Evolutionary conservation across 768 basidiomycete species (phyloP).

Genomic region (Austroboletus eburneus): DNA sequence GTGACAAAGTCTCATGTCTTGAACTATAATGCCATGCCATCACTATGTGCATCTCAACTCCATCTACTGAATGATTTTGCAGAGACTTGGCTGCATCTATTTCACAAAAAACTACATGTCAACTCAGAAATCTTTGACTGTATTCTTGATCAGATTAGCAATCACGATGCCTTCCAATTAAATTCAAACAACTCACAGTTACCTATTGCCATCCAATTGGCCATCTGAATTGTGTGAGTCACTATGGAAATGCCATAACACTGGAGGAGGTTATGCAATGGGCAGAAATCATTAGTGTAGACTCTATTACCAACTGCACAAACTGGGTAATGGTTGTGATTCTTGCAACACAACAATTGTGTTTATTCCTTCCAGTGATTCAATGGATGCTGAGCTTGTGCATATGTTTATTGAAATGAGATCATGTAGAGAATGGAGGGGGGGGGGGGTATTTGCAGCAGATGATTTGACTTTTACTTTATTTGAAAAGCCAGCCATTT

Average conservation of each 20-base stretch:
- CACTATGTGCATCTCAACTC: neutral
- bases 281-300: constrained; percentile 3
- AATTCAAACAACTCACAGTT: no score
- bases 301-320: neutral
- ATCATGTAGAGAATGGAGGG: constrained; percentile 4
- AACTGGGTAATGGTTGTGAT: neutral
- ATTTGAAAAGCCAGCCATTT: neutral
- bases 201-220: constrained; percentile 23
- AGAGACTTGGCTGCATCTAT: constrained; percentile 15
- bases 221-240: constrained; percentile 23
- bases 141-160: constrained; percentile 16
- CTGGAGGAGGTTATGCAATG: constrained; percentile 3
- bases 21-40: no score
- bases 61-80: constrained; percentile 5
- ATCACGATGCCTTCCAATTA: constrained; percentile 1
- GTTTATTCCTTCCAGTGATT: neutral
- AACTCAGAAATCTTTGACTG: constrained; percentile 23
- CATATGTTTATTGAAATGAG: neutral
- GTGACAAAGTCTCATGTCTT: no score
- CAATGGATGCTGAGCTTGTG: neutral
- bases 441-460: constrained; percentile 35
- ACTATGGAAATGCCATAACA: constrained; percentile 22
- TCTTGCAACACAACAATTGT: constrained; percentile 3
- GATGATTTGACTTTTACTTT: constrained; percentile 16
- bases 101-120: constrained; percentile 23